Evolutionary conservation across 805 yeast genomes (phyloP).

Genomic region (Yarrowia bubula): DNA sequence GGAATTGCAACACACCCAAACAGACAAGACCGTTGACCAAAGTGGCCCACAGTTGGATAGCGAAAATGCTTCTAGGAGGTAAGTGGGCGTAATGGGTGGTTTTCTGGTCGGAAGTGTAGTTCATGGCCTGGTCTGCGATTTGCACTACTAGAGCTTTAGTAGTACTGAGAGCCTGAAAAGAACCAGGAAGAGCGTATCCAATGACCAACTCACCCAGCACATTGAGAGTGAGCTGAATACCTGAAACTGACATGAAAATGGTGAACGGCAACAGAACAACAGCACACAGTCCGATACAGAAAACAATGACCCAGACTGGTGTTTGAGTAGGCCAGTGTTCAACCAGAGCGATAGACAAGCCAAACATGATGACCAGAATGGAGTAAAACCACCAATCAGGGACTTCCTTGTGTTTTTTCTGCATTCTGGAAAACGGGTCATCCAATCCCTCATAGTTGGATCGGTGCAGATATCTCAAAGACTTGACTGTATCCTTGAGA

Average conservation of each 20-base stretch:
- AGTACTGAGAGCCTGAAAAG: constrained; percentile 15
- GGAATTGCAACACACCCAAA: not conserved
- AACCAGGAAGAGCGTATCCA: constrained; percentile 3
- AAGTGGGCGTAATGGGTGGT: constrained; percentile 58
- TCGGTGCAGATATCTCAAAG: not conserved
- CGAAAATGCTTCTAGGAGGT: constrained; percentile 47
- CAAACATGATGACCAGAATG: not conserved
- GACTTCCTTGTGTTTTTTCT: constrained; percentile 1
- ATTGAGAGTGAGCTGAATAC: not conserved
- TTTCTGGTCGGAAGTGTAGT: constrained; percentile 56
- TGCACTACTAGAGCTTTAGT: constrained; percentile 31
- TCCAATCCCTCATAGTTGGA: constrained; percentile 2
- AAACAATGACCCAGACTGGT: not conserved
- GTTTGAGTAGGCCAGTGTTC: constrained; percentile 6
- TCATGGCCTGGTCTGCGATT: constrained; percentile 48
- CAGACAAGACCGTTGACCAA: not conserved
- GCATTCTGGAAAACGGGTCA: not conserved
- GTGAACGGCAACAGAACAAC: not conserved
- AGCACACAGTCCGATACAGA: not conserved
- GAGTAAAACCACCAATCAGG: constrained; percentile 8
- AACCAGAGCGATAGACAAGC: not conserved
- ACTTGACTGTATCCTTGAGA: not conserved
- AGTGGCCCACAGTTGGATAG: constrained; percentile 1
- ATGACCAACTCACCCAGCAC: not conserved
- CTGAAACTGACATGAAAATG: not conserved